A percentile compares a stretch with the other conserved stretches of the same genome.
phyloP scores from a whole-genome alignment of 1,284 basidiomycete genomes.

The Fomitopsis palustris region DNA sequence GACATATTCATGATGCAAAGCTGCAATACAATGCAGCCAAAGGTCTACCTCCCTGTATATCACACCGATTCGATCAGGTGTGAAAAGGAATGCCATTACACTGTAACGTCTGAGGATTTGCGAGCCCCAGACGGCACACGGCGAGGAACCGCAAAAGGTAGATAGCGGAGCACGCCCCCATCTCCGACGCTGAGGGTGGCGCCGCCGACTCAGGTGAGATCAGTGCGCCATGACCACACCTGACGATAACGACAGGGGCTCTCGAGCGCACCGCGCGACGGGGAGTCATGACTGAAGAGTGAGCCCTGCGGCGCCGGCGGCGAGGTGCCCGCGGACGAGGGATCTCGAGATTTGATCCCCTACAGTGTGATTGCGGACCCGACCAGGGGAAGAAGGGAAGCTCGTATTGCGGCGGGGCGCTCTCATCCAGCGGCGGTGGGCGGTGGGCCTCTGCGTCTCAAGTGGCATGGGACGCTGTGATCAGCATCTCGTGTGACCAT shows the following conservation, averaged over 20 bases:
- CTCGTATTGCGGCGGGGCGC: too few relatives aligned
- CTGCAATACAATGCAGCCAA: too few relatives aligned
- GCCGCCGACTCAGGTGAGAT: background rate
- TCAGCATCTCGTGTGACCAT: too few relatives aligned
- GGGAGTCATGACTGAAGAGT: background rate
- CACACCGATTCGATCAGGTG: too few relatives aligned
- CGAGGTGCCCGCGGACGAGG: background rate
- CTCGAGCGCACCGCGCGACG: too few relatives aligned
- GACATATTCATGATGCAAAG: too few relatives aligned
- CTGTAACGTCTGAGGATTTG: background rate
- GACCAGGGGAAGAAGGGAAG: background rate
- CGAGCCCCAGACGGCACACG: background rate
- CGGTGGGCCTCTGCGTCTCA: too few relatives aligned
- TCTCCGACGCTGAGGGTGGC: background rate
- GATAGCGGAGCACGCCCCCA: background rate
- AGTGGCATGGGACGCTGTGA: too few relatives aligned
- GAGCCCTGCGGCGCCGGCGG: background rate
- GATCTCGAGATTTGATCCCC: background rate
- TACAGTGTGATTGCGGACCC: background rate
- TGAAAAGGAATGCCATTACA: too few relatives aligned
- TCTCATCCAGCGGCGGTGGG: too few relatives aligned
- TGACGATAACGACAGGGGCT: too few relatives aligned
- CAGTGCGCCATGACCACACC: background rate
- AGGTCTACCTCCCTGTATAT: too few relatives aligned
- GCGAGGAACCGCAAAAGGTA: background rate